phyloP scores from a whole-genome alignment of 78 protist species.

The Bigelowiella natans region DNA sequence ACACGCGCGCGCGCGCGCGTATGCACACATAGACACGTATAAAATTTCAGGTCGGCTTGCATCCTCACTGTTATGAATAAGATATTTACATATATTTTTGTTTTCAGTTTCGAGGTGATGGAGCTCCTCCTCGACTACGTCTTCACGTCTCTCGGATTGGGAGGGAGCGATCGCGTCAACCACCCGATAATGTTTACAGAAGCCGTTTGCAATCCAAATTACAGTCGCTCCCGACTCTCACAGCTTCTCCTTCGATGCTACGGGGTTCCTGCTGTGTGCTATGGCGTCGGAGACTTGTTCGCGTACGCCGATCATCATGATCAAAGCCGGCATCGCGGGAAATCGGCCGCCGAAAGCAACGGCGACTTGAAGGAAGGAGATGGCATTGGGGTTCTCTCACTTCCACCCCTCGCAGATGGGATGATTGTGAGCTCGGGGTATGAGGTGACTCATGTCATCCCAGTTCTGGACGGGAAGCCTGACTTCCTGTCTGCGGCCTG shows the following conservation, averaged over 20 bases:
- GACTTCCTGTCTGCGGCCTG: not conserved
- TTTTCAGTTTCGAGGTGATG: not conserved
- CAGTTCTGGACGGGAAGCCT: not conserved
- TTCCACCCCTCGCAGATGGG: not conserved
- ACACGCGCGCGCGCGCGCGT: no score
- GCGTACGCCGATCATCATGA: not conserved
- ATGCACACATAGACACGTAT: no score
- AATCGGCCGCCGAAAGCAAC: not conserved
- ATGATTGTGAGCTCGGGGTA: not conserved
- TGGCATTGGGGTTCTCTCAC: no score
- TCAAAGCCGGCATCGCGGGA: not conserved
- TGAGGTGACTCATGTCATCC: not conserved
- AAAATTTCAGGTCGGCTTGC: no score
- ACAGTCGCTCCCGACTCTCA: not conserved
- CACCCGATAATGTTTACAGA: no score
- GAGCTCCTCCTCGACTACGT: not conserved
- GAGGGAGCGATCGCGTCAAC: no score
- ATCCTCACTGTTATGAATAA: no score
- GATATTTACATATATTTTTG: no score
- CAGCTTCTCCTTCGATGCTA: not conserved
- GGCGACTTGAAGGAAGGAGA: no score
- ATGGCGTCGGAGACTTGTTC: not conserved
- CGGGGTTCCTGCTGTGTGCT: not conserved
- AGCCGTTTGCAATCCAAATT: not conserved
- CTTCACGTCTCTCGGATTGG: no score